These are phyloP conservation scores for Alternaria triticina DNA, from an alignment of 2,329 filamentous ascomycete genomes.

Conservation along the genomic window DNA sequence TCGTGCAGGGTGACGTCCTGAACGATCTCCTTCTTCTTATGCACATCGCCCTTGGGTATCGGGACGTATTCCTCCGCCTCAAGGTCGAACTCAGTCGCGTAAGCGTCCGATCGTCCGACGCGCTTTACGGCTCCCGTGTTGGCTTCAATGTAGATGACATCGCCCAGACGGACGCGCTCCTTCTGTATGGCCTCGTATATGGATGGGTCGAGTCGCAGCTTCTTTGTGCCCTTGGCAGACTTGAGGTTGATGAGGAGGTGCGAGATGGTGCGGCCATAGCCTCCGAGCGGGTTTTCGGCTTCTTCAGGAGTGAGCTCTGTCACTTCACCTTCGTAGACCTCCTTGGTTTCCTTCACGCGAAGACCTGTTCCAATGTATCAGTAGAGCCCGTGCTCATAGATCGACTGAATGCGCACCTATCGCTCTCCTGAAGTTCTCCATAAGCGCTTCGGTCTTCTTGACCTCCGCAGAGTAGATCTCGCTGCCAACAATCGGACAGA, in stretches of 20 bases:
- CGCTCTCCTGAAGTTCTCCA: conserved; percentile 98
- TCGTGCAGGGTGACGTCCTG: conserved; percentile 98
- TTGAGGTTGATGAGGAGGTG: conserved; percentile 94
- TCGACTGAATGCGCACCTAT: conserved; percentile 68
- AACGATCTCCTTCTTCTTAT: conserved; percentile 99
- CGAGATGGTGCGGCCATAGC: conserved; percentile 96
- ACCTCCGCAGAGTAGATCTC: conserved; percentile 98
- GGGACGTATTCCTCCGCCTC: conserved; percentile 99
- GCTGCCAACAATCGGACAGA: conserved; percentile 97
- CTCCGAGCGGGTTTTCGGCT: conserved; percentile 94
- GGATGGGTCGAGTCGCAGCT: conserved; percentile 92
- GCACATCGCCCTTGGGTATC: conserved; percentile 97
- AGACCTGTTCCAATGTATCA: conserved; percentile 58
- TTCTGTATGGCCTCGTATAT: conserved; percentile 99
- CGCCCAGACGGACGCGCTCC: conserved; percentile 92
- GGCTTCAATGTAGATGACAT: conserved; percentile 98
- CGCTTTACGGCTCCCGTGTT: conserved; percentile 98
- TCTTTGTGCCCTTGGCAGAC: conserved; percentile 96
- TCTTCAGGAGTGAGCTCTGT: conserved; percentile 97
- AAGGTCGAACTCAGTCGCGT: conserved; percentile 97
- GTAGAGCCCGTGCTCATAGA: background rate
- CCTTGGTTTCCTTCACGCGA: conserved; percentile 97
- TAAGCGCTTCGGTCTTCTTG: conserved; percentile 98
- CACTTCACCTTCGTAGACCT: conserved; percentile 98
- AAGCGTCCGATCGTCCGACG: conserved; percentile 93